Base-by-base conservation (phyloP, 2,329 filamentous ascomycete genomes). In the Xylaria sp. region DNA sequence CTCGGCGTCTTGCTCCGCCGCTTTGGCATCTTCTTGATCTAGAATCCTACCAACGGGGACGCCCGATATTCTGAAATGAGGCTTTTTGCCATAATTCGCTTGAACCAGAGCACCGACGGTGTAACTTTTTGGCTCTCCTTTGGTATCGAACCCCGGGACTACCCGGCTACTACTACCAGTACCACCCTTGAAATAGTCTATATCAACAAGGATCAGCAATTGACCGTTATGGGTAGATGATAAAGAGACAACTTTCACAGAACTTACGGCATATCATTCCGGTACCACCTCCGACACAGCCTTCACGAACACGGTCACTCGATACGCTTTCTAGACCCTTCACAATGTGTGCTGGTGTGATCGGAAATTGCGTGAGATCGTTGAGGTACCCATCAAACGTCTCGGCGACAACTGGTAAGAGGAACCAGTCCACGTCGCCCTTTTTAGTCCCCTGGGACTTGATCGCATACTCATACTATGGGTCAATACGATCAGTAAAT, bases 241-340 rank as follows among this genome's bases (percentile, higher is more conserved):
- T 19, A 25, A 25, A 21, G 23, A 35, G 40, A 23, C 31, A 28
- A 6, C 17, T 14, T 45, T 12, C 35, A 8, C n/a, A 19, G 50
- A 33, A 61, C 71, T 67, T 66, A 73, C 71, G 67, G 53, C 67
- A 69, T 40, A 70, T 70, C 67, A 70, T 73, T 14, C 87, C 87
- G 0, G 87, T 87, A n/a, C 88, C 88, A 17, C 88, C 88, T 2
- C 88, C 88, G 1, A 82, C 82, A 67, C 85, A 87, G 0, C 88
- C 88, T 73, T 91, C 88, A 1, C 76, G 74, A 0, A 90, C 86
- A 0, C 78, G 74, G 1, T 80, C 84, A 8, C 78, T 76, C 2
- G 76, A 78, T 0, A 84, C 86, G 7, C 72, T 77, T 33, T 81
- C 77, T 54, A 90, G 84, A 0, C 85, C 84, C 3, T 77, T 71